Percentiles rank a stretch among this genome's conserved stretches.
phyloP scores from a whole-genome alignment of 805 yeast species.

The Ogataea allantospora region DNA sequence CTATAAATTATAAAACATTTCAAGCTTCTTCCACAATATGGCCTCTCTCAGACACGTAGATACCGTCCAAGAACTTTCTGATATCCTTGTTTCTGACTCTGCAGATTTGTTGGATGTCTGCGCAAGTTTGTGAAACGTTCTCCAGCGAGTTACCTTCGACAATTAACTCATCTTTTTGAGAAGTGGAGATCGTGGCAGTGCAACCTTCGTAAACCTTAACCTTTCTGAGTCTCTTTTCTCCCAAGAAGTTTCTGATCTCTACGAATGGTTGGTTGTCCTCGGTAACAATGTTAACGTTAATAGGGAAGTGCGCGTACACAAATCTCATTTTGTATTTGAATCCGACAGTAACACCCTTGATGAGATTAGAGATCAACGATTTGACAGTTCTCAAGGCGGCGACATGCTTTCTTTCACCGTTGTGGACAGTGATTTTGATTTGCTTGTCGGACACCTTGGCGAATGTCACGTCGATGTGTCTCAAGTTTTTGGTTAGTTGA shows the following conservation, averaged over 20 bases:
- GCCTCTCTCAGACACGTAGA: conserved; percentile 96
- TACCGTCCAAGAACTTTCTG: conserved; percentile 99
- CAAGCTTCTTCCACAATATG: conserved; percentile 56
- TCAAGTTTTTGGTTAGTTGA: conserved; percentile 81
- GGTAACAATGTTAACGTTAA: conserved; percentile 90
- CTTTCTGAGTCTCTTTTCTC: conserved; percentile 96
- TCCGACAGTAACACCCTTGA: conserved; percentile 99
- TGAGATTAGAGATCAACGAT: conserved; percentile 88
- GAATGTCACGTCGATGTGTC: conserved; percentile 95
- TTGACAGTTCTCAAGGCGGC: conserved; percentile 99
- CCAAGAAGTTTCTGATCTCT: conserved; percentile 99
- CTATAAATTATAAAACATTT: conserved; percentile 6
- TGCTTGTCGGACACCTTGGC: conserved; percentile 66
- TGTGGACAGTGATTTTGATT: conserved; percentile 89
- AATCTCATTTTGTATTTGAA: conserved; percentile 99
- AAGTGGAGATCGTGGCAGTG: conserved; percentile 71
- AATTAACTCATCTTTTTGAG: conserved; percentile 92
- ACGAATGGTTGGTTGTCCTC: conserved; percentile 70
- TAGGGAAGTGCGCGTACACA: conserved; percentile 99
- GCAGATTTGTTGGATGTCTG: conserved; percentile 97
- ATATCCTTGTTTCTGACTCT: conserved; percentile 99
- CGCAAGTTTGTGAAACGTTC: conserved; percentile 97
- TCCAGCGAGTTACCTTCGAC: conserved; percentile 95
- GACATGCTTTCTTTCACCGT: conserved; percentile 99
- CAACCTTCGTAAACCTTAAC: conserved; percentile 90